These are phyloP conservation scores for Tieghemiomyces parasiticus DNA, from an alignment of 192 early-diverging fungal genomes.

Conservation along the genomic window DNA sequence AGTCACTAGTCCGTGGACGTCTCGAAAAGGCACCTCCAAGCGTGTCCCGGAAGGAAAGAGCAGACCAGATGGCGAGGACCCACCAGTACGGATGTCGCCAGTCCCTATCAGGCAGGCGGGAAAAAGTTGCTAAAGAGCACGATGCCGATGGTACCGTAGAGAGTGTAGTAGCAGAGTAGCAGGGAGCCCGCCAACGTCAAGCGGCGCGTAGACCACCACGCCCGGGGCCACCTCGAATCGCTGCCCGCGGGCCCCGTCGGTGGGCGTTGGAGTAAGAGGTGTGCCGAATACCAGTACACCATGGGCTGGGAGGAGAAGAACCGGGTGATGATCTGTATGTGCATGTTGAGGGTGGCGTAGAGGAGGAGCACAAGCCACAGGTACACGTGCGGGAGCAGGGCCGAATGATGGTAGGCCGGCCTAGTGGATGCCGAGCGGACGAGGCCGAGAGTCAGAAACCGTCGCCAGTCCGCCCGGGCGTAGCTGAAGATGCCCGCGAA, in stretches of 20 bases:
- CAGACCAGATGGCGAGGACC: no score
- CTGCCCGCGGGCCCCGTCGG: neutral
- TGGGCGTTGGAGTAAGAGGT: constrained; percentile 20
- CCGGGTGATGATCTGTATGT: constrained; percentile 80
- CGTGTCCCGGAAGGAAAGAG: no score
- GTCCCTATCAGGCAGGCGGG: constrained; percentile 58
- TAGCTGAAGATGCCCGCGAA: constrained; percentile 41
- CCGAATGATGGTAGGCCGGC: constrained; percentile 7
- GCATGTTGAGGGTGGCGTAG: constrained; percentile 55
- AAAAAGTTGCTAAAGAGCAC: constrained; percentile 78
- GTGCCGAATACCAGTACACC: constrained; percentile 67
- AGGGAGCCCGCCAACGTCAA: constrained; percentile 13
- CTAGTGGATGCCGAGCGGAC: neutral
- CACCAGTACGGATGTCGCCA: no score
- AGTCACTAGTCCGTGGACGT: no score
- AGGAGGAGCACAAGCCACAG: constrained; percentile 49
- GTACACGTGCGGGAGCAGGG: constrained; percentile 43
- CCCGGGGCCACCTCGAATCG: constrained; percentile 27
- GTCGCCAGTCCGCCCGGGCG: constrained; percentile 25
- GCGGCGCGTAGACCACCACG: constrained; percentile 6
- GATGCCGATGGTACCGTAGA: constrained; percentile 58
- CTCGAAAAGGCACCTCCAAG: no score
- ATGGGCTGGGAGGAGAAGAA: constrained; percentile 68
- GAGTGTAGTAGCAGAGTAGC: constrained; percentile 48
- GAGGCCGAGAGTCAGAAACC: constrained; percentile 44